Evolutionary conservation across 208 protist species (phyloP), one percentile per base, ranked within the genome.

Genomic region (Acanthamoeba quina): DNA sequence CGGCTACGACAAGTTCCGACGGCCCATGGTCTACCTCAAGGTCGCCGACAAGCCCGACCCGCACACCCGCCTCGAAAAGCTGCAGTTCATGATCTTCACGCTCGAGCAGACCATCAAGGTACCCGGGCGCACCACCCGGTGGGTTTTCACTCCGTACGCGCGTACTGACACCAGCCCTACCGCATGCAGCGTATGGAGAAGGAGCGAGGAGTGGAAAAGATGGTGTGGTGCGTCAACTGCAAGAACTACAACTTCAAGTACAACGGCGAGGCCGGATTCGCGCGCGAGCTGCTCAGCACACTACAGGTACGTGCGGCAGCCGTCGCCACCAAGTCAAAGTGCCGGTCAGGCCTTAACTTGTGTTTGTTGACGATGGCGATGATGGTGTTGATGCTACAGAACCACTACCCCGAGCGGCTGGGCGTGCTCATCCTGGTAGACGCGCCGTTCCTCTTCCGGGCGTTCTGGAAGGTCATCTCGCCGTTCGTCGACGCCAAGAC

Each of bases 381-480:
- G 54, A 21, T 58, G 13, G 54, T 58, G 54, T 9, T 58, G 17
- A 24, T 10, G 24, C 1, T 49, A 26, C 72, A 83, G 60, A 88
- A 83, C 58, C 66, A 94, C 52, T 94, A 94, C 56, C 92, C 92
- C 7, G 92, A 94, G 52, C 19, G 72, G 13, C 54, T 94, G 92
- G 72, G 74, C 92, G 74, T 80, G 68, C 62, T 86, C 15, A 72
- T 90, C 62, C 58, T 94, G 24, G 56, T 90, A 0, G 60, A 94
- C 31, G 74, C 66, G 47, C 78, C 78, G 29, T 94, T 86, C 78
- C 21, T 94, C 24, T 94, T 94, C 78, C 58, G 74, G 29, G 78
- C 82, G 74, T 90, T 86, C 76, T 94, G 92, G 92, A 94, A 94
- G 76, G 76, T 94, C 13, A 78, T 94, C 49, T 56, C 58, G 70